A percentile compares a stretch with the other conserved stretches of the same genome.
Evolutionary conservation across 1,284 basidiomycete genomes (phyloP).

Genomic region (Trametes sp.): DNA sequence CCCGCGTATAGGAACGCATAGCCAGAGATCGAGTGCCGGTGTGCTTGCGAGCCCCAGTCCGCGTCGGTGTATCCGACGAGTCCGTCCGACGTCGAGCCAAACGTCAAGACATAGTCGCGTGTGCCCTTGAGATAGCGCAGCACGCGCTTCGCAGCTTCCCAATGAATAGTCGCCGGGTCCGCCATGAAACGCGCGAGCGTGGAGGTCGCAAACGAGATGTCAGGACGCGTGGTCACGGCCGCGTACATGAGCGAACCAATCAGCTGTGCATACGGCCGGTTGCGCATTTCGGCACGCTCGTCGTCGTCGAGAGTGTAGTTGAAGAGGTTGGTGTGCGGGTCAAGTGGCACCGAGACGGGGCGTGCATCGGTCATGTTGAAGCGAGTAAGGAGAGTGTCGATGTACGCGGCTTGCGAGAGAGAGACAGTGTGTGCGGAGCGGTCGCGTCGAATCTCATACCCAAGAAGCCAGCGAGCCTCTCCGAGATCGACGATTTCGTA

Average conservation of each 20-base stretch:
- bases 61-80: constrained; percentile 51
- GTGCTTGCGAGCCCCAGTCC: constrained; percentile 30
- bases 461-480: constrained; percentile 32
- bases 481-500: constrained; percentile 35
- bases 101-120: constrained; percentile 33
- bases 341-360: constrained; percentile 43
- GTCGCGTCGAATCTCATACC: constrained; percentile 41
- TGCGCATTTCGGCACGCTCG: constrained; percentile 13
- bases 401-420: constrained; percentile 49
- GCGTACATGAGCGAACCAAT: constrained; percentile 52
- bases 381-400: constrained; percentile 43
- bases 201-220: constrained; percentile 48
- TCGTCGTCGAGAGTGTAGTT: constrained; percentile 22
- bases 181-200: constrained; percentile 45
- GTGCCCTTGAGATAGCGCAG: constrained; percentile 52
- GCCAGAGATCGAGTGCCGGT: neutral
- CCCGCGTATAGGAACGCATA: constrained; percentile 9
- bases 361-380: constrained; percentile 45
- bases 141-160: constrained; percentile 46
- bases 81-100: constrained; percentile 33
- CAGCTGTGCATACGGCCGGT: constrained; percentile 10
- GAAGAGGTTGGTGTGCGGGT: constrained; percentile 33
- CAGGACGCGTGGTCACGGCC: constrained; percentile 46
- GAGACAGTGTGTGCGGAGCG: constrained; percentile 33
- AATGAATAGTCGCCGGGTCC: constrained; percentile 41